A percentile compares a stretch with the other conserved stretches of the same genome.
Conservation (phyloP, 2,329 filamentous ascomycete species). For the Stenocarpella maydis region DNA sequence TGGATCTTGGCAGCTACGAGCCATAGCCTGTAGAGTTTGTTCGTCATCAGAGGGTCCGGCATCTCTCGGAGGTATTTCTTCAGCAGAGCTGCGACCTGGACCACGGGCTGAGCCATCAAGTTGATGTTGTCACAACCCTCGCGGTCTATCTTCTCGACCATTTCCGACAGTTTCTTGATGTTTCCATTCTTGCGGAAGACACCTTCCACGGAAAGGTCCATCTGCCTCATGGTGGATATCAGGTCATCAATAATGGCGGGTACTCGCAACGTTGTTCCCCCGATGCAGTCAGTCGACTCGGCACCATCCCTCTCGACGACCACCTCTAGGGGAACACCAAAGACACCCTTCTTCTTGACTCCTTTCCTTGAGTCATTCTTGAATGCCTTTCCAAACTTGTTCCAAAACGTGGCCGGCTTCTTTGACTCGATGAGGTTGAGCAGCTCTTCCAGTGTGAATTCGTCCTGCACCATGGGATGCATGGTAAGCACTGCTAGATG, state of each 20-base stretch:
- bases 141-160: conserved; percentile 85
- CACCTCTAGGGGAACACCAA: conserved; percentile 86
- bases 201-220: conserved; percentile 98
- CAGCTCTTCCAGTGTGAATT: conserved; percentile 94
- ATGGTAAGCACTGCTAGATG: conserved; percentile 95
- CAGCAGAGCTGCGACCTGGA: conserved; percentile 90
- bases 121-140: conserved; percentile 87
- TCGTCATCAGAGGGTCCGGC: conserved; percentile 91
- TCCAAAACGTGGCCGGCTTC: conserved; percentile 93
- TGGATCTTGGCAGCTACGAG: conserved; percentile 88
- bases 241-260: conserved; percentile 96
- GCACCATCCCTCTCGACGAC: conserved; percentile 94
- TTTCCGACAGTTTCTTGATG: conserved; percentile 89
- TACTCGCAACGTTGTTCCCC: conserved; percentile 87
- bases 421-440: conserved; percentile 91
- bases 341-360: conserved; percentile 91
- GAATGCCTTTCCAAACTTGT: conserved; percentile 96
- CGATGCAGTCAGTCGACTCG: conserved; percentile 97
- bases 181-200: conserved; percentile 99
- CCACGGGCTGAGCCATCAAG: conserved; percentile 86
- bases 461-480: conserved; percentile 87
- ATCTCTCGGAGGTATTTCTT: conserved; percentile 96
- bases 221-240: conserved; percentile 93
- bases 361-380: conserved; percentile 82
- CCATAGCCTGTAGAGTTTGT: conserved; percentile 92